Base-by-base conservation (phyloP, 768 basidiomycete genomes). In the Cystofilobasidium ferigula region DNA sequence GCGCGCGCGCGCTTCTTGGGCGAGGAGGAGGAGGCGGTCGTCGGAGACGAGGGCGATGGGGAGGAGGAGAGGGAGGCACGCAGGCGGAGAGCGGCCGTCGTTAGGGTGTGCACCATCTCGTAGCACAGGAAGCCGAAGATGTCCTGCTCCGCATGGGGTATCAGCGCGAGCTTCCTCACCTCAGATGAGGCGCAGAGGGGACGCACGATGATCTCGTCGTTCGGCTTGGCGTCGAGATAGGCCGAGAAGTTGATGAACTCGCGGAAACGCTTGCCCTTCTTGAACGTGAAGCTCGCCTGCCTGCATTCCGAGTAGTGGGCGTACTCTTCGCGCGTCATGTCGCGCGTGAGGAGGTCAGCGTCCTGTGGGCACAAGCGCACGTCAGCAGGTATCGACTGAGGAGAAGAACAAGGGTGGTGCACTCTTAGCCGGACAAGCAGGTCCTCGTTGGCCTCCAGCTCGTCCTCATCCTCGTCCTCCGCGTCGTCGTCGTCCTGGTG, bases 271-370 rank as follows among this genome's bases (percentile, higher is more conserved):
- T 93, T 93, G 18, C 92, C 87, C 85, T 97, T 98, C 62, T 92
- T 85, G 75, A 93, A 95, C 0, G 93, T 95, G 75, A 97, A 98
- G 20, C 89, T 89, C 0, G 93, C 93, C 75, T 95, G 93, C 66
- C 93, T 83, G 78, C 92, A 95, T 74, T 94, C 91, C 3, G 92
- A 92, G 74, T 95, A 95, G 73, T 92, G 91, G 67, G 93, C 88
- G 74, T 97, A 98, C 72, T 97, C 90, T 74, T 97, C 93, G 71
- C 88, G 82, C 10, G 91, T 93, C 93, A 97, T 98, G 77, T 89
- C 84, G 53, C 89, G 82, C 1, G 93, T 97, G 14, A 90, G 86
- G 69, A 92, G 89, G 76, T 98, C 93, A 2, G 91, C 90, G 81
- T 95, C 92, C 86, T 89, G 69, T 10, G 60, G 0, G 6, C 56